Percentiles rank a stretch among this genome's conserved stretches.
Conservation (phyloP, 495 filamentous ascomycete species). For the Trichoderma erinaceum region DNA sequence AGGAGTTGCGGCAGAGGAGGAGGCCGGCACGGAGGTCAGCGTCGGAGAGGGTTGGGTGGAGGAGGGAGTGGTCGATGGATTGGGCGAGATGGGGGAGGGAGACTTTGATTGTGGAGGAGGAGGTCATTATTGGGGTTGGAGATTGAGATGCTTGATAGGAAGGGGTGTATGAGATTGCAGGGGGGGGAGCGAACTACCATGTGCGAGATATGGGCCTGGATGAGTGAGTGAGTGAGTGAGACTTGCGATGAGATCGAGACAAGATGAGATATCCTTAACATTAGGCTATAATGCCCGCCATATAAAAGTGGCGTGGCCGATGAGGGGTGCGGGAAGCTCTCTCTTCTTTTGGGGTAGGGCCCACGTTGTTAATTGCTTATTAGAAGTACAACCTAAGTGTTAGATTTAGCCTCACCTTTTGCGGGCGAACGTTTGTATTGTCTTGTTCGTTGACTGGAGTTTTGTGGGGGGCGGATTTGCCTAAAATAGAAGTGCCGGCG, state of each 20-base stretch:
- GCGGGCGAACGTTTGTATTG: not conserved
- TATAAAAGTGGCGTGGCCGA: not conserved
- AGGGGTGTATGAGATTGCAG: not conserved
- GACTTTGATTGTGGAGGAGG: slow-evolving; percentile 36
- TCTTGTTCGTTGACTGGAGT: not conserved
- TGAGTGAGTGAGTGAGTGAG: not conserved
- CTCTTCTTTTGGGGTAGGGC: not conserved
- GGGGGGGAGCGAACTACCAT: not conserved
- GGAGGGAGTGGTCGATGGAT: slow-evolving; percentile 55
- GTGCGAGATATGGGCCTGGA: not conserved
- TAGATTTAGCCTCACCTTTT: not conserved
- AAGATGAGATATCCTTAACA: not conserved
- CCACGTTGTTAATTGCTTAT: not conserved
- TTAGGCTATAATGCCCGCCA: not conserved
- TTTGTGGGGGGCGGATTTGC: not conserved
- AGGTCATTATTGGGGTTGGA: not conserved
- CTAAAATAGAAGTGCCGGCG: slow-evolving; percentile 10
- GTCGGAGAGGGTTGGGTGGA: slow-evolving; percentile 57
- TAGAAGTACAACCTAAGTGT: too few species aligned
- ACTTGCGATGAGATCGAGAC: not conserved
- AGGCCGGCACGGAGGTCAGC: slow-evolving; percentile 45
- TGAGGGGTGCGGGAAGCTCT: not conserved
- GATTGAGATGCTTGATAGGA: not conserved
- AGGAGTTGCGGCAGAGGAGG: slow-evolving; percentile 36
- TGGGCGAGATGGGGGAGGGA: slow-evolving; percentile 50